Conservation (phyloP, 2,329 filamentous ascomycete species). For the Exserohilum rostratum region DNA sequence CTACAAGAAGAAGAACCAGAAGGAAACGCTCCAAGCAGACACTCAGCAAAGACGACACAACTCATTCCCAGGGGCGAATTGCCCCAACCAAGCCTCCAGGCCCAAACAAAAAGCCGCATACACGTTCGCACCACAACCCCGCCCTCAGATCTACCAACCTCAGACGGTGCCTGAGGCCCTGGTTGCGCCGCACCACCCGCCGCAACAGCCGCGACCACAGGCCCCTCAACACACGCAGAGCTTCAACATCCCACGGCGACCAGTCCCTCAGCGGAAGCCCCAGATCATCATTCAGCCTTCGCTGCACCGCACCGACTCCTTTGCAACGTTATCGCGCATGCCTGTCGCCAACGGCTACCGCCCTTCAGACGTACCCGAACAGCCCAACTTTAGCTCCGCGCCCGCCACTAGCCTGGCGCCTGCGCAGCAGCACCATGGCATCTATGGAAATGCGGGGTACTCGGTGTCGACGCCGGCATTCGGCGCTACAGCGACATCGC, state of each 20-base stretch:
- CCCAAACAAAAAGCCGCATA: constrained; percentile 37
- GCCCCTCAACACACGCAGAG: constrained; percentile 27
- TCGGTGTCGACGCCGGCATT: constrained; percentile 38
- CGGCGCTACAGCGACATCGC: constrained; percentile 28
- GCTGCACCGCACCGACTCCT: constrained; percentile 41
- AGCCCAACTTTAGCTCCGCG: constrained; percentile 15
- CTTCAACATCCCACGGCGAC: constrained; percentile 36
- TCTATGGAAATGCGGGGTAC: constrained; percentile 36
- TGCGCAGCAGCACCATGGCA: constrained; percentile 18
- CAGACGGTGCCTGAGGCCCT: constrained; percentile 15
- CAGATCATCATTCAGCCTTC: constrained; percentile 37
- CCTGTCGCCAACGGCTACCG: constrained; percentile 42
- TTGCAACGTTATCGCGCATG: constrained; percentile 43
- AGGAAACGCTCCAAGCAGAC: constrained; percentile 35
- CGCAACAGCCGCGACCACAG: constrained; percentile 21
- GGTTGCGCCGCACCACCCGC: constrained; percentile 21
- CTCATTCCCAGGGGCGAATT: constrained; percentile 35
- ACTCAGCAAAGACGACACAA: constrained; percentile 33
- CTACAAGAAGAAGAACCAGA: constrained; percentile 44
- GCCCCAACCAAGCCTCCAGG: constrained; percentile 15
- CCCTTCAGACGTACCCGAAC: constrained; percentile 20
- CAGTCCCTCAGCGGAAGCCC: constrained; percentile 32
- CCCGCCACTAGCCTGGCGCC: constrained; percentile 17
- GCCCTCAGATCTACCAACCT: constrained; percentile 5
- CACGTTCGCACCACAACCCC: constrained; percentile 19